Percentiles rank a stretch among this genome's conserved stretches.
Conservation (phyloP, 768 basidiomycete species). For the Coprinopsis sp. region DNA sequence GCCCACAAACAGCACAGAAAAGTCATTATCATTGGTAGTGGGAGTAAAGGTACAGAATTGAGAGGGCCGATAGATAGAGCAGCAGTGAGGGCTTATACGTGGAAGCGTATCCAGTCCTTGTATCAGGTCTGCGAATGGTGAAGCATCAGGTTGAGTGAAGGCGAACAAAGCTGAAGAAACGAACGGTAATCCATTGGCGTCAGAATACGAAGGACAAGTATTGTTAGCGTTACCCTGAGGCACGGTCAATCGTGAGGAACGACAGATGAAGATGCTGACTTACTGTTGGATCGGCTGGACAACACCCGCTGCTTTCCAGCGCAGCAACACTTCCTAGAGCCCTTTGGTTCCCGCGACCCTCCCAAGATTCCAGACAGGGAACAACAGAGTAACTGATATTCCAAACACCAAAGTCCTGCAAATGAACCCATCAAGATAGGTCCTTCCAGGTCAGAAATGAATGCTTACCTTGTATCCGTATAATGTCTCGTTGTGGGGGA, state of each 20-base stretch:
- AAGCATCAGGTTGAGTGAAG: not conserved
- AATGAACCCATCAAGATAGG: not conserved
- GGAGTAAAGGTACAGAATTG: too few species aligned
- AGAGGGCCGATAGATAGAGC: too few species aligned
- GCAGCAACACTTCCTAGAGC: constrained; percentile 66
- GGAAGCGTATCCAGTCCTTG: constrained; percentile 12
- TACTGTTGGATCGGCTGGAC: constrained; percentile 66
- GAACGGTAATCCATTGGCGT: constrained; percentile 59
- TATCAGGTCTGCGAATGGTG: constrained; percentile 32
- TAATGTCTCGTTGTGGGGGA: constrained; percentile 61
- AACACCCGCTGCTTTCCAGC: constrained; percentile 60
- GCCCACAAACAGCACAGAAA: too few species aligned
- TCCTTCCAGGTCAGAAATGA: not conserved
- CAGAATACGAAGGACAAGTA: constrained; percentile 70
- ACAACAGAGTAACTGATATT: constrained; percentile 69
- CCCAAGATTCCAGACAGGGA: constrained; percentile 59
- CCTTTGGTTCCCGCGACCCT: constrained; percentile 49
- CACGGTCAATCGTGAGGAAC: not conserved
- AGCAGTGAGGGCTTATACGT: not conserved
- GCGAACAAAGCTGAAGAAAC: constrained; percentile 21
- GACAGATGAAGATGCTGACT: constrained; percentile 16
- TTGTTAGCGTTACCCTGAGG: constrained; percentile 38
- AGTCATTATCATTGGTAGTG: too few species aligned
- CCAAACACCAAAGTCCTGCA: constrained; percentile 84
- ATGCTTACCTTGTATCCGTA: constrained; percentile 54